These are phyloP conservation scores for Aspergillus eucalypticola DNA, from an alignment of 2,329 filamentous ascomycete genomes.

Conservation along the genomic window DNA sequence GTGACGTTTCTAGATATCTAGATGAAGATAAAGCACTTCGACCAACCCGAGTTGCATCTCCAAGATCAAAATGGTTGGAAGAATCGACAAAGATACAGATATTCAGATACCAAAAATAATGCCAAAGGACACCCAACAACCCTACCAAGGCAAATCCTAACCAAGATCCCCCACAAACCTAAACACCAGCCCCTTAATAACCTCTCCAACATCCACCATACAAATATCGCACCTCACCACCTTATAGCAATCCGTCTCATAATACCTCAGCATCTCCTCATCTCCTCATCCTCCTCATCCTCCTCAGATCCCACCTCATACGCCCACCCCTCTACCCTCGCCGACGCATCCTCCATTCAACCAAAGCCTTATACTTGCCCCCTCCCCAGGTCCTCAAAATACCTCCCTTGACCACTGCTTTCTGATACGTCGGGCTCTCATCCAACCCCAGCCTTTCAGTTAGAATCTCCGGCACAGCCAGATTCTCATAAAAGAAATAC, in stretches of 20 bases:
- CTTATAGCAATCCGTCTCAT: slow-evolving; percentile 44
- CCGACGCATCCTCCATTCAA: background rate
- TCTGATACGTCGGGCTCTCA: background rate
- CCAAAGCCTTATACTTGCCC: background rate
- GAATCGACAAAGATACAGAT: too few species aligned
- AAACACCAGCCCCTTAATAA: background rate
- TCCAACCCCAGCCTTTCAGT: background rate
- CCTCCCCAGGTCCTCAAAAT: background rate
- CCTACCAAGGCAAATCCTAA: background rate
- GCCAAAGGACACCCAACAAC: too few species aligned
- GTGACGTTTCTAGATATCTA: too few species aligned
- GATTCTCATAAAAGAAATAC: slow-evolving; percentile 49
- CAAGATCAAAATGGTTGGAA: too few species aligned
- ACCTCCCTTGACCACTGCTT: background rate
- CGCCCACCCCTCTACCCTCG: background rate
- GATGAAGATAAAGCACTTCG: too few species aligned
- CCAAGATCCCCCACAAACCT: background rate
- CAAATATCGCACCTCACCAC: slow-evolving; percentile 38
- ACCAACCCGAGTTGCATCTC: too few species aligned
- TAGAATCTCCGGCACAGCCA: slow-evolving; percentile 33
- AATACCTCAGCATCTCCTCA: slow-evolving; percentile 36
- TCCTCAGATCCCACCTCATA: slow-evolving; percentile 30
- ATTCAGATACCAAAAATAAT: too few species aligned
- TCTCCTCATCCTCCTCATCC: slow-evolving; percentile 40
- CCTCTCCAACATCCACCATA: slow-evolving; percentile 12